Conservation (phyloP, 345 rosid genomes). For the Aegle marmelos region DNA sequence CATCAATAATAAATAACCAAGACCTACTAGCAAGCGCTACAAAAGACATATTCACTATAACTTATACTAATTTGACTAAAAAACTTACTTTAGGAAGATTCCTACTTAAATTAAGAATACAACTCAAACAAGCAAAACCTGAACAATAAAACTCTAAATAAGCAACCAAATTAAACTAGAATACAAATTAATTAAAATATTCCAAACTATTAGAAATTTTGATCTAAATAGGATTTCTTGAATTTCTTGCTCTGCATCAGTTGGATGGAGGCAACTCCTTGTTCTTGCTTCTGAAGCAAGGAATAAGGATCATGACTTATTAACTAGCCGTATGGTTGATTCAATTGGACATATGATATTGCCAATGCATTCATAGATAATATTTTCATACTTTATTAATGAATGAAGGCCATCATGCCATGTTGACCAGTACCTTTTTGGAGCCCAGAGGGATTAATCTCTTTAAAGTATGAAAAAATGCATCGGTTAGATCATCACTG, state of each 20-base stretch:
- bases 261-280: neutral
- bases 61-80: too few species aligned
- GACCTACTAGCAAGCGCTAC: too few species aligned
- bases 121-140: too few species aligned
- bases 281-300: neutral
- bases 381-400: neutral
- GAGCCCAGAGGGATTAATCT: slow-evolving; percentile 46
- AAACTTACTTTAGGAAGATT: too few species aligned
- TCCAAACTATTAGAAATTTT: too few species aligned
- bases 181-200: too few species aligned
- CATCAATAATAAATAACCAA: too few species aligned
- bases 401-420: neutral
- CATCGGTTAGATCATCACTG: slow-evolving; percentile 59
- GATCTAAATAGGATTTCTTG: too few species aligned
- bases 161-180: too few species aligned
- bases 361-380: neutral
- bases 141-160: too few species aligned
- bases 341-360: neutral
- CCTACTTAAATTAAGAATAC: too few species aligned
- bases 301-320: neutral
- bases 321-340: neutral
- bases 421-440: slow-evolving; percentile 31
- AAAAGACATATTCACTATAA: too few species aligned
- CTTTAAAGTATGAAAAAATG: slow-evolving; percentile 42
- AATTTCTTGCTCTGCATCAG: neutral